These are phyloP conservation scores for Corylus avellana DNA, from an alignment of 306 rosid genomes.

Conservation along the genomic window DNA sequence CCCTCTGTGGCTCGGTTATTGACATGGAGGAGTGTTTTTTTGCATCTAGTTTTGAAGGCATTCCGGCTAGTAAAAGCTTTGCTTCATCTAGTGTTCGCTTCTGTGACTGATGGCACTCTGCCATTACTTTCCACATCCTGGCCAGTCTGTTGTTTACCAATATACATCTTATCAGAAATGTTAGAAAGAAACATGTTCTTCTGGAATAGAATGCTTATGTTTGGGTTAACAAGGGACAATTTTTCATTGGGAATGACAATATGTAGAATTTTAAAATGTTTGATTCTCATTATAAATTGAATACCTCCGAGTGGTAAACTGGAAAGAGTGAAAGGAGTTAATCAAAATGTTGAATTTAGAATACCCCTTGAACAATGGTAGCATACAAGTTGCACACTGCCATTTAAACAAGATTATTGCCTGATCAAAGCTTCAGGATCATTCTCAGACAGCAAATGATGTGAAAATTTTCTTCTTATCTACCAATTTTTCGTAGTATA, in stretches of 20 bases:
- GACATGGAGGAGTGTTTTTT: constrained; percentile 50
- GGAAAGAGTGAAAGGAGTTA: not conserved
- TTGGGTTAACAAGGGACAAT: not conserved
- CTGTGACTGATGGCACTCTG: constrained; percentile 78
- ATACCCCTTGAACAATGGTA: not conserved
- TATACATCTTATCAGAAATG: not conserved
- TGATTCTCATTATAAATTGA: not conserved
- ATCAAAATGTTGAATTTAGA: not conserved
- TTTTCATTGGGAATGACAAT: not conserved
- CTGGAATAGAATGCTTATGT: not conserved
- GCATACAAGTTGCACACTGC: not conserved
- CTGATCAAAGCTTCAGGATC: not conserved
- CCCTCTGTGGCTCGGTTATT: constrained; percentile 49
- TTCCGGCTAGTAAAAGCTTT: constrained; percentile 68
- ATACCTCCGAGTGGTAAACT: not conserved
- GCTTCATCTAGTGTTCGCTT: constrained; percentile 76
- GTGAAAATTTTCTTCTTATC: not conserved
- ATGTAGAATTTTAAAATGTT: not conserved
- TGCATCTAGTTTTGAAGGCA: constrained; percentile 54
- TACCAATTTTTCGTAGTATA: not conserved
- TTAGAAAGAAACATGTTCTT: not conserved
- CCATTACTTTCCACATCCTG: constrained; percentile 98
- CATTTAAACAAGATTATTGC: no score
- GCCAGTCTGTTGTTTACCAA: constrained; percentile 55
- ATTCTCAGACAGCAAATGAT: not conserved